phyloP scores from a whole-genome alignment of 2,329 filamentous ascomycete species.

The Penicillium vulpinum region DNA sequence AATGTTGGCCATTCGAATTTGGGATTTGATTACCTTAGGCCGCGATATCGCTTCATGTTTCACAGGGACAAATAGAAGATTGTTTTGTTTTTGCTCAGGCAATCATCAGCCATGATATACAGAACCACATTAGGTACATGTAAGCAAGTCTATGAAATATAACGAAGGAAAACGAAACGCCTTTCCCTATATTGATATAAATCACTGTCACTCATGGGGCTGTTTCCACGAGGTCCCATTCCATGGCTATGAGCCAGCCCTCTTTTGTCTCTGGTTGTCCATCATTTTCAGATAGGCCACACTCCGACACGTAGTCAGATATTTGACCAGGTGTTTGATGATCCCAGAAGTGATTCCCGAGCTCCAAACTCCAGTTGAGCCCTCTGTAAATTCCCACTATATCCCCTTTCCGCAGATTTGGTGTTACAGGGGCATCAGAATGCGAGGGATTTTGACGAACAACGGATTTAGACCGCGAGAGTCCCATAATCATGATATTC shows the following conservation, averaged over 20 bases:
- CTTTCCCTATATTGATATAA: not conserved
- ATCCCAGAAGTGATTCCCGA: constrained; percentile 6
- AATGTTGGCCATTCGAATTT: not conserved
- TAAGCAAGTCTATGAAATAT: not conserved
- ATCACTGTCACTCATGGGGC: not conserved
- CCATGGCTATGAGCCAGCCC: constrained; percentile 40
- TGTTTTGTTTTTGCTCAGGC: not conserved
- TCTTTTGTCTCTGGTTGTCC: constrained; percentile 1
- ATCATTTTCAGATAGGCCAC: not conserved
- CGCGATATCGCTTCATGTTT: not conserved
- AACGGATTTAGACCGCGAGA: constrained; percentile 18
- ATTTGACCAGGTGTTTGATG: no score
- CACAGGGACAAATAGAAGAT: not conserved
- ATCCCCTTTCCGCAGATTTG: constrained; percentile 18
- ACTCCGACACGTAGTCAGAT: not conserved
- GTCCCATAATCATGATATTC: constrained; percentile 33
- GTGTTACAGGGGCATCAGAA: not conserved
- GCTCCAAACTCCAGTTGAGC: constrained; percentile 39
- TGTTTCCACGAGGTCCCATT: constrained; percentile 39
- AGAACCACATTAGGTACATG: not conserved
- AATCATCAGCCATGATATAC: not conserved
- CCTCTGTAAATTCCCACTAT: constrained; percentile 34
- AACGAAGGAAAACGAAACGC: not conserved
- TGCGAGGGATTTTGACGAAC: not conserved
- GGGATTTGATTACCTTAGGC: not conserved